Base-by-base conservation (phyloP, 1,284 basidiomycete genomes). In the Entoloma clypeatum region DNA sequence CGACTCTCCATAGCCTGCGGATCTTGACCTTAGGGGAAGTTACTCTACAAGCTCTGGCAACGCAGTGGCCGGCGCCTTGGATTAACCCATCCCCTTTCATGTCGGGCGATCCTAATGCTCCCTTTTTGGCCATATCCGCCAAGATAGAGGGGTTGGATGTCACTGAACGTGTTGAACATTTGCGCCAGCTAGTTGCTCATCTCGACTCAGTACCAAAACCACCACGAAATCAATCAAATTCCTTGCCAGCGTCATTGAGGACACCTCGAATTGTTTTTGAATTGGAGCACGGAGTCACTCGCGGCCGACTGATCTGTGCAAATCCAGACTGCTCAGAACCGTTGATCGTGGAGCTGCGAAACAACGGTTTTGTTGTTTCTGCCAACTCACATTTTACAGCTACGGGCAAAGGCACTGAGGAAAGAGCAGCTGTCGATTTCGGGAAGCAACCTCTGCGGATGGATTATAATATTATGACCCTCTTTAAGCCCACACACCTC, bases 61-160 rank as follows among this genome's bases (percentile, higher is more conserved):
- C 73, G 3, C 75, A 81, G 54, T 86, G 81, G 80, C 77, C 79
- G 7, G 58, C 68, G 21, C 71, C 74, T 11, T 74, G 72, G 65
- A 58, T 80, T 18, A 59, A 62, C 22, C 60, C 71, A 3, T 64
- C 73, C 4, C 59, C 67, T n/a, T 74, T 76, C 53, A 59, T 81
- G 36, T 51, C 54, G n/a, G 76, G 73, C 22, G 79, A 84, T 52
- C 73, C 77, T 3, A 81, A 80, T 53, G 67, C 72, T 4, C 69
- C 83, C 7, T 65, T 80, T 9, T 39, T 84, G 14, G 72, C 72
- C n/a, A 54, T 79, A 14, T 67, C 71, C 18, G 41, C 74, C 21
- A 64, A 61, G n/a, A 41, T 85, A 3, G 65, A 65, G 7, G 62
- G 63, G 4, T 45, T 85, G 5, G 63, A 75, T 28, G 44, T 80